These are phyloP conservation scores for Suillus cothurnatus DNA, from an alignment of 768 basidiomycete species.

Conservation along the genomic window DNA sequence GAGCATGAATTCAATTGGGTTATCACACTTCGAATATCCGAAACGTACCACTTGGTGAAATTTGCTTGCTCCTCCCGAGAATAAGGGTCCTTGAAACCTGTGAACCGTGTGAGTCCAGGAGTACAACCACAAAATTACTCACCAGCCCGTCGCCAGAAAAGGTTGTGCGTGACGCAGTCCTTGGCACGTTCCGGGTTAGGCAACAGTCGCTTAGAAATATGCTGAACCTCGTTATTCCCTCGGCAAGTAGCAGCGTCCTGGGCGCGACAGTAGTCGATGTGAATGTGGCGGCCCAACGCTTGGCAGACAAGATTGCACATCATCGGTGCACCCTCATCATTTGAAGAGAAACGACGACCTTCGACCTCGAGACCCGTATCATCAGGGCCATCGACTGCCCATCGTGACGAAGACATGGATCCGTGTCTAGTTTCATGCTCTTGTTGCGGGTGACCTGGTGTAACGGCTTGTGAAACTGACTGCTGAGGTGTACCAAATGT, in stretches of 20 bases:
- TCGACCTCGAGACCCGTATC: constrained; percentile 52
- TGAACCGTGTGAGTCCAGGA: background rate
- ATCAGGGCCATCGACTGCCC: constrained; percentile 57
- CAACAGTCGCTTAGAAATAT: constrained; percentile 43
- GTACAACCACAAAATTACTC: constrained; percentile 5
- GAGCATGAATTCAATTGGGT: background rate
- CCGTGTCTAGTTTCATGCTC: constrained; percentile 68
- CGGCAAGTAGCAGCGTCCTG: constrained; percentile 38
- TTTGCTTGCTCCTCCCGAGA: constrained; percentile 55
- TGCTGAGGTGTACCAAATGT: background rate
- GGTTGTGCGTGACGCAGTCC: constrained; percentile 53
- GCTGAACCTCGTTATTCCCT: constrained; percentile 45
- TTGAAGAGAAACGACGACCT: constrained; percentile 54
- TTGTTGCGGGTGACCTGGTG: constrained; percentile 55
- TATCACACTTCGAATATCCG: background rate
- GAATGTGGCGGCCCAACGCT: constrained; percentile 56
- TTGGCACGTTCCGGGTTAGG: constrained; percentile 52
- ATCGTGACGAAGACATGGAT: constrained; percentile 59
- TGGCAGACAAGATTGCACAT: constrained; percentile 61
- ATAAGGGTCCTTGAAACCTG: constrained; percentile 68
- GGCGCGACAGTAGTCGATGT: constrained; percentile 58
- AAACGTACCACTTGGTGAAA: constrained; percentile 54
- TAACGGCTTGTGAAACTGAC: background rate
- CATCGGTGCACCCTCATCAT: constrained; percentile 64
- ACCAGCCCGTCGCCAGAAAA: constrained; percentile 66